Conservation (phyloP, 345 rosid genomes). For the Moricandia moricandioides region DNA sequence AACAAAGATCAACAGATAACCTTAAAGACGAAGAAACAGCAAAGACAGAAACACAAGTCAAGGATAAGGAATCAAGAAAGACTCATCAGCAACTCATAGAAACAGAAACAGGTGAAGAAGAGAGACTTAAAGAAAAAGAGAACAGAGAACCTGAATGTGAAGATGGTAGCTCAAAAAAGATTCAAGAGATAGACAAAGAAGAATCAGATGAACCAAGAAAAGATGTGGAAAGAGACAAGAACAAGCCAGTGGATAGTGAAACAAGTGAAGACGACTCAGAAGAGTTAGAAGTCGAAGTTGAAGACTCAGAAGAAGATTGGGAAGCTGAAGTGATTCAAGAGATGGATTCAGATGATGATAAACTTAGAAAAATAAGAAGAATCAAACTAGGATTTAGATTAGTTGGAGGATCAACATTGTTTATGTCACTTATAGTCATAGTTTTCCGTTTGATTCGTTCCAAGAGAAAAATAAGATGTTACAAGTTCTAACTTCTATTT, state of each 20-base stretch:
- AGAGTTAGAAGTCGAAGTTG: constrained; percentile 25
- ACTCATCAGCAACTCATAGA: background rate
- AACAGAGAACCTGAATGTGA: background rate
- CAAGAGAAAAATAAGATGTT: constrained; percentile 40
- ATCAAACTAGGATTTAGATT: constrained; percentile 12
- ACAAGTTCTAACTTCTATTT: constrained; percentile 30
- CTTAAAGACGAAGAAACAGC: constrained; percentile 14
- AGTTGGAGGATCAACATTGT: constrained; percentile 59
- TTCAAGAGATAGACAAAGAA: constrained; percentile 19
- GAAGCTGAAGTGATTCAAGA: constrained; percentile 32
- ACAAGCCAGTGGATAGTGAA: background rate
- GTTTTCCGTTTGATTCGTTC: constrained; percentile 45
- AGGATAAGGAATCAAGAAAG: background rate
- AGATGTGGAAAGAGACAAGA: constrained; percentile 11
- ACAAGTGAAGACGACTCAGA: constrained; percentile 26
- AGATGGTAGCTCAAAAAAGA: constrained; percentile 13
- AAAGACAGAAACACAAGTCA: too few relatives aligned
- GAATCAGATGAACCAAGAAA: background rate
- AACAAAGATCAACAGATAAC: background rate
- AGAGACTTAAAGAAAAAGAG: constrained; percentile 3
- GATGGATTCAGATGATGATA: constrained; percentile 13
- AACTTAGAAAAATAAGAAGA: constrained; percentile 29
- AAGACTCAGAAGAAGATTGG: constrained; percentile 36
- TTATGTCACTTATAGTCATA: constrained; percentile 57
- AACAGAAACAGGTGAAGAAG: constrained; percentile 7